Conservation (phyloP, 768 basidiomycete species). For the Termitomyces eurrhizus region DNA sequence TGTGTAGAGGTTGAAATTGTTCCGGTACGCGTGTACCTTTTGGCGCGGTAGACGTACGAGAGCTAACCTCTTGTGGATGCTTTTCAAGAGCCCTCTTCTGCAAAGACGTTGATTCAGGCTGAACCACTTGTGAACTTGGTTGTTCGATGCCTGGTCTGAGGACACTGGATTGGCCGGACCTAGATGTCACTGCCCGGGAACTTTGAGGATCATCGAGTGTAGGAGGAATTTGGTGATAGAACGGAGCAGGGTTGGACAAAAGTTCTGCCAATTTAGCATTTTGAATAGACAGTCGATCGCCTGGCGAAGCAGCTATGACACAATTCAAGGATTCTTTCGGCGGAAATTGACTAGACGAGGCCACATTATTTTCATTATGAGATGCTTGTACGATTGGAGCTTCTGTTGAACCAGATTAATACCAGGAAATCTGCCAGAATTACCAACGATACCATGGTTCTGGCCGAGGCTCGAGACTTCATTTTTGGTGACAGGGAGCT, state of each 20-base stretch:
- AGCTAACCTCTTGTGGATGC: not conserved
- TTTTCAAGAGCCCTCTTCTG: not conserved
- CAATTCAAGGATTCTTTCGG: not conserved
- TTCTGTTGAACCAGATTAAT: not conserved
- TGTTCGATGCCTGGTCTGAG: not conserved
- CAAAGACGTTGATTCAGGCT: not conserved
- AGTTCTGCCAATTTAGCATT: constrained; percentile 32
- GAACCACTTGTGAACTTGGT: not conserved
- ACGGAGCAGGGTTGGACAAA: constrained; percentile 22
- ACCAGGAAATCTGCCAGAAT: not conserved
- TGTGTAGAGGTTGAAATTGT: not conserved
- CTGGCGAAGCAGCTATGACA: not conserved
- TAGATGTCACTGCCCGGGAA: not conserved
- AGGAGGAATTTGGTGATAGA: not conserved
- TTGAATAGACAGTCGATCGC: constrained; percentile 22
- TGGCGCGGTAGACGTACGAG: not conserved
- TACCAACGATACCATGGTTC: not conserved
- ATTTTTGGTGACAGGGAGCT: not conserved
- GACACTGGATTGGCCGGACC: not conserved
- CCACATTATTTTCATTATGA: not conserved
- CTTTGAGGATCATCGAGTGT: not conserved
- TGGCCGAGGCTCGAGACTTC: not conserved
- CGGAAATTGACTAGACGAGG: not conserved
- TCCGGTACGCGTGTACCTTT: not conserved
- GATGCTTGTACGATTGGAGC: not conserved